Evolutionary conservation across 208 protist species (phyloP).

Genomic region (Acanthamoeba sp.): DNA sequence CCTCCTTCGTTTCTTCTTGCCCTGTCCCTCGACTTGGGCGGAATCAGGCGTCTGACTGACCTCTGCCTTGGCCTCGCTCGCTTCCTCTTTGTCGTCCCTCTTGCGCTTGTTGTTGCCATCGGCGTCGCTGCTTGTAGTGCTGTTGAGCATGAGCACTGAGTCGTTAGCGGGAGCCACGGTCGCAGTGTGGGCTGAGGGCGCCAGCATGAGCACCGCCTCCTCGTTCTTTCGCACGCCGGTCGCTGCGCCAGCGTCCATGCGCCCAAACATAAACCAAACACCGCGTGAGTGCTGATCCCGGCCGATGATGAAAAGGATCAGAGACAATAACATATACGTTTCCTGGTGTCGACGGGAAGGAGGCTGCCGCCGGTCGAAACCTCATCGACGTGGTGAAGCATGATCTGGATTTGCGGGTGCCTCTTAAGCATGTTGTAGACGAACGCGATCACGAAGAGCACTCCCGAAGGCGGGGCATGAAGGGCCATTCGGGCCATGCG

Average conservation of each 20-base stretch:
- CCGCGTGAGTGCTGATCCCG: not conserved
- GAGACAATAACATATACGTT: not conserved
- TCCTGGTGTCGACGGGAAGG: slow-evolving; percentile 54
- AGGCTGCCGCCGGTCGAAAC: not conserved
- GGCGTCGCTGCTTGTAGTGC: not conserved
- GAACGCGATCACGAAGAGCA: slow-evolving; percentile 51
- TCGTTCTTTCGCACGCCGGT: not conserved
- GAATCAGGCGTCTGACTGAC: not conserved
- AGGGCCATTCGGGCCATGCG: slow-evolving; percentile 79
- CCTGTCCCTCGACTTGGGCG: not conserved
- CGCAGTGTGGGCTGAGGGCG: not conserved
- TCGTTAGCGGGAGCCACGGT: not conserved
- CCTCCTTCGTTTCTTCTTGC: slow-evolving; percentile 35
- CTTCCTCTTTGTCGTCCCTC: not conserved
- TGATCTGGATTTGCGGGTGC: slow-evolving; percentile 51
- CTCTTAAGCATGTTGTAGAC: slow-evolving; percentile 77
- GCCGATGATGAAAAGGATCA: not conserved
- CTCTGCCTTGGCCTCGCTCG: not conserved
- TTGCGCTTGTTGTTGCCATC: slow-evolving; percentile 39
- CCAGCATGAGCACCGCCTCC: slow-evolving; percentile 7
- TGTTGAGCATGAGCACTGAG: slow-evolving; percentile 14
- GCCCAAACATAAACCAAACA: not conserved
- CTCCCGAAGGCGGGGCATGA: slow-evolving; percentile 51
- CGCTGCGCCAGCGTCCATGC: no score
- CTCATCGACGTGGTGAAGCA: slow-evolving; percentile 67